Evolutionary conservation across 1,284 basidiomycete genomes (phyloP).

Genomic region (Cryptococcus sp.): DNA sequence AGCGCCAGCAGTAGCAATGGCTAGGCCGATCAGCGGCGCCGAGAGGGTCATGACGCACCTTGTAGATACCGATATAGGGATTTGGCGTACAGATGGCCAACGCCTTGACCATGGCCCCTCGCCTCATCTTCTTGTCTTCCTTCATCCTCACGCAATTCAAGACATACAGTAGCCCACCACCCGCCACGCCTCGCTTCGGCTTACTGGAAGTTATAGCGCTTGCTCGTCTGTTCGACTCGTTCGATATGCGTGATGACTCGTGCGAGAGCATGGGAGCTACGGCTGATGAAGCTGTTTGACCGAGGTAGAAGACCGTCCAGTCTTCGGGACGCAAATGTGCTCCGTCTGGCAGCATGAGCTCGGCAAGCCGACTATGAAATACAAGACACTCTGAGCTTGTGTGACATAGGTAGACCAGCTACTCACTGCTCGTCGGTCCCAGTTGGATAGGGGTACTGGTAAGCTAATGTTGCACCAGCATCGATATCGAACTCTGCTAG

Average conservation of each 20-base stretch:
- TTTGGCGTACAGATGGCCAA: conserved; percentile 93
- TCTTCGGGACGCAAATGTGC: conserved; percentile 92
- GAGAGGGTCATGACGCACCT: conserved; percentile 59
- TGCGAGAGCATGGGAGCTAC: conserved; percentile 74
- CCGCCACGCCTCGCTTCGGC: conserved; percentile 39
- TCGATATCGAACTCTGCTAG: conserved; percentile 96
- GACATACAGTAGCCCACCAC: conserved; percentile 75
- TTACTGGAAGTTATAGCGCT: conserved; percentile 24
- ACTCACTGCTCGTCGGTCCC: conserved; percentile 87
- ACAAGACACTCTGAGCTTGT: background rate
- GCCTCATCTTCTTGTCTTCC: conserved; percentile 82
- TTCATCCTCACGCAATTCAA: conserved; percentile 95
- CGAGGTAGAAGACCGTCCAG: conserved; percentile 98
- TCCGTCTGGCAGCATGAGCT: conserved; percentile 97
- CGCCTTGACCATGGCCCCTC: conserved; percentile 93
- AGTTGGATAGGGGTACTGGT: conserved; percentile 89
- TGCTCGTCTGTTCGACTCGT: conserved; percentile 25
- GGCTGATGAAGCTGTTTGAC: conserved; percentile 83
- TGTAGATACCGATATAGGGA: conserved; percentile 97
- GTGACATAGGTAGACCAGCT: background rate
- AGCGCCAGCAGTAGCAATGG: conserved; percentile 90
- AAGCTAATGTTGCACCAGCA: conserved; percentile 82
- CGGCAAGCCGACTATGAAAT: conserved; percentile 76
- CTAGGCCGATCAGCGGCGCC: conserved; percentile 53
- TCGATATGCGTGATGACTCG: conserved; percentile 28